phyloP scores from a whole-genome alignment of 768 basidiomycete genomes.

The Russula sp. region DNA sequence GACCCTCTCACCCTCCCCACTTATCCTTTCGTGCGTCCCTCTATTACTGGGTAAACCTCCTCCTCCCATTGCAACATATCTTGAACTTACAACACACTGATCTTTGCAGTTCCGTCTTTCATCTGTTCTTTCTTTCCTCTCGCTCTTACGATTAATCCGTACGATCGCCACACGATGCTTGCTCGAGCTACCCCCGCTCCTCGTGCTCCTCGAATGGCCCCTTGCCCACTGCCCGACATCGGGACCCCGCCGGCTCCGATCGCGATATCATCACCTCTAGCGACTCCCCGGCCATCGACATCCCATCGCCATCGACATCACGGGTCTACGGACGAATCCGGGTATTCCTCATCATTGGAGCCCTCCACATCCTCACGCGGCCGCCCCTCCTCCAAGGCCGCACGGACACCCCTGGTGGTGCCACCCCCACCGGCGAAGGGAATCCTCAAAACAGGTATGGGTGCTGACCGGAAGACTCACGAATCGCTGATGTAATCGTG shows the following conservation, averaged over 20 bases:
- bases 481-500: slow-evolving; percentile 12
- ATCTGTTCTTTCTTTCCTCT: neutral
- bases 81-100: neutral
- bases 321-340: slow-evolving; percentile 6
- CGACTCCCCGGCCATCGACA: neutral
- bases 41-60: slow-evolving; percentile 8
- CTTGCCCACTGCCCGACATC: slow-evolving; percentile 21
- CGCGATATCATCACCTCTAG: neutral
- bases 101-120: slow-evolving; percentile 4
- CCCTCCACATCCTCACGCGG: neutral
- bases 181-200: neutral
- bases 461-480: neutral
- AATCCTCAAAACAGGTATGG: slow-evolving; percentile 23
- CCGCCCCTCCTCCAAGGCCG: slow-evolving; percentile 7
- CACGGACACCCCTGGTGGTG: slow-evolving; percentile 9
- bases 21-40: slow-evolving; percentile 1
- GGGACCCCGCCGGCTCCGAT: neutral
- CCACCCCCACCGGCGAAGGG: slow-evolving; percentile 13
- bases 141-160: slow-evolving; percentile 13
- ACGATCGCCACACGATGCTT: slow-evolving; percentile 17
- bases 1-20: neutral
- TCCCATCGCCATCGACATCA: slow-evolving; percentile 1
- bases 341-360: slow-evolving; percentile 21
- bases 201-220: slow-evolving; percentile 19
- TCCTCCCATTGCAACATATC: neutral